phyloP scores from a whole-genome alignment of 176 grass and related monocot genomes.

The Hyparrhenia diplandra region DNA sequence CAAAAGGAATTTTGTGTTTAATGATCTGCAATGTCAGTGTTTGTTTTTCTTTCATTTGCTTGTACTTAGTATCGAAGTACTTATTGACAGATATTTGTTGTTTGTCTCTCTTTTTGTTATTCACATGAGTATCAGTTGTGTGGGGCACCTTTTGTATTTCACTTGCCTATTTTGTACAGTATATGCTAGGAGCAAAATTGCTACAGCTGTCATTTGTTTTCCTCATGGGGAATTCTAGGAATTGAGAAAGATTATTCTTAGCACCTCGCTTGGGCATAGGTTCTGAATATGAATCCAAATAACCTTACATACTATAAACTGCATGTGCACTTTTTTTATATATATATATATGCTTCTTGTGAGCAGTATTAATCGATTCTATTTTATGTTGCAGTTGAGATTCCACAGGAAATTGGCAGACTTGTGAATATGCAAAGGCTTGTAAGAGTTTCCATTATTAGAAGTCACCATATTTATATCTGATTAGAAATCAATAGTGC shows the following conservation, averaged over 20 bases:
- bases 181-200: background rate
- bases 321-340: background rate
- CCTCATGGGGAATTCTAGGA: background rate
- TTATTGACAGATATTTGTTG: background rate
- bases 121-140: background rate
- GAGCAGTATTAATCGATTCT: conserved; percentile 25
- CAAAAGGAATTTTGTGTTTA: background rate
- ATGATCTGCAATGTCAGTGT: background rate
- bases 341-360: conserved; percentile 2
- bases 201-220: background rate
- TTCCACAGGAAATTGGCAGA: conserved; percentile 61
- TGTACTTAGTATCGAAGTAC: background rate
- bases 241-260: background rate
- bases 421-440: conserved; percentile 90
- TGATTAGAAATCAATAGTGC: conserved; percentile 23
- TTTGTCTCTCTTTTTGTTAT: background rate
- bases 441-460: conserved; percentile 51
- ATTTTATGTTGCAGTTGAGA: conserved; percentile 54
- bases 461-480: conserved; percentile 16
- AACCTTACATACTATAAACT: background rate
- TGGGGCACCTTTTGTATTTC: background rate
- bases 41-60: conserved; percentile 23
- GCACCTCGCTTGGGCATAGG: background rate
- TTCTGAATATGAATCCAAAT: background rate
- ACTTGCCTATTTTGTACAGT: background rate